Conservation (phyloP, 208 protist species). For the Leishmania major region DNA sequence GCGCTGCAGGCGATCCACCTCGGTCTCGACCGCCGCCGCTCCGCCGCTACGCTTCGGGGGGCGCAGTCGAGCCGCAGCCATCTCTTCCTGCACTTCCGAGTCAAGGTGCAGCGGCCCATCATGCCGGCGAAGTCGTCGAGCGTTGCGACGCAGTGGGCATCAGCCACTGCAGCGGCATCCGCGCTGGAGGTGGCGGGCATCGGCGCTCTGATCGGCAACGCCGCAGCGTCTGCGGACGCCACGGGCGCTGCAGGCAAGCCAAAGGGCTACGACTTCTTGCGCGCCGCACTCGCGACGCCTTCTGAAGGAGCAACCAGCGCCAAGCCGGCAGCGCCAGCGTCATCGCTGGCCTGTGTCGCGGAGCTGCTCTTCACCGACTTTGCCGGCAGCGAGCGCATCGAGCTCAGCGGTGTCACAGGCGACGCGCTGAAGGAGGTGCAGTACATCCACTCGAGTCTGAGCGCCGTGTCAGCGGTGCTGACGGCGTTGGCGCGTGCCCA, state of each 20-base stretch:
- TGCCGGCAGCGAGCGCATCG: constrained; percentile 68
- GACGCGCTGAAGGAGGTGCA: constrained; percentile 44
- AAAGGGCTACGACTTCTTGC: constrained; percentile 31
- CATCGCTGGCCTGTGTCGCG: constrained; percentile 24
- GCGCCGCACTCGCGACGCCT: constrained; percentile 9
- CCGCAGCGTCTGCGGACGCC: constrained; percentile 1
- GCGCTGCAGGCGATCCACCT: constrained; percentile 27
- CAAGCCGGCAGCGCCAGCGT: neutral
- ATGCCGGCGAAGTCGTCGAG: constrained; percentile 20
- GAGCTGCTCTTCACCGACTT: constrained; percentile 69
- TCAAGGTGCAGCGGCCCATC: constrained; percentile 23
- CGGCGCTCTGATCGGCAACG: neutral
- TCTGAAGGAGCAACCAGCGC: neutral
- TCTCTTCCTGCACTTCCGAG: constrained; percentile 33
- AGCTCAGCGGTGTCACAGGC: constrained; percentile 24
- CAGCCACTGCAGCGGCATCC: neutral
- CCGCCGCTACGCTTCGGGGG: constrained; percentile 24
- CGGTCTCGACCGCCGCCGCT: constrained; percentile 28
- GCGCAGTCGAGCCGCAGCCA: constrained; percentile 39
- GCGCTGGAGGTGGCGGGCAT: neutral
- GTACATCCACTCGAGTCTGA: constrained; percentile 60
- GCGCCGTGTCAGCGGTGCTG: constrained; percentile 33
- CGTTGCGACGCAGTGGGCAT: neutral
- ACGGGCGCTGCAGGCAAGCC: neutral
- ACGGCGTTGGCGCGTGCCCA: constrained; percentile 30